Conservation (phyloP, 345 rosid genomes). For the Eucalyptus regnans region DNA sequence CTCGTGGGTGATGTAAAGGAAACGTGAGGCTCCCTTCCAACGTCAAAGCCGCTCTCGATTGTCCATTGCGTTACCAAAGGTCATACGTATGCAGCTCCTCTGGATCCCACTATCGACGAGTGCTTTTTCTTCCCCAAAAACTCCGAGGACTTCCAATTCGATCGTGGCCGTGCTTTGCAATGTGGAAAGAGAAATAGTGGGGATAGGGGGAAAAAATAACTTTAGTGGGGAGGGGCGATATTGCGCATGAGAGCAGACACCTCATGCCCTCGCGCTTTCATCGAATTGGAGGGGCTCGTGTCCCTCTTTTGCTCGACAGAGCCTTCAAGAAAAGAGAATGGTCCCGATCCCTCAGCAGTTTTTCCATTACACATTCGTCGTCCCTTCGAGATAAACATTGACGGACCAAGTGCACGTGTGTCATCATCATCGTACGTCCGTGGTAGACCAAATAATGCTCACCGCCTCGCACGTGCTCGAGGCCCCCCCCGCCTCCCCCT, state of each 20-base stretch:
- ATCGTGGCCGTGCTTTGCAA: neutral
- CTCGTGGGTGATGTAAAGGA: neutral
- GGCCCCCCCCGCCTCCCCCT: neutral
- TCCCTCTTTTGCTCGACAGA: conserved; percentile 26
- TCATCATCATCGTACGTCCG: conserved; percentile 34
- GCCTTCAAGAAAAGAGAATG: conserved; percentile 2
- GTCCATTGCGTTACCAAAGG: neutral
- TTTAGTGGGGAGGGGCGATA: neutral
- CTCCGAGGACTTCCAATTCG: neutral
- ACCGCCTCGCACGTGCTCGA: conserved; percentile 15
- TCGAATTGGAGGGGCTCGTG: conserved; percentile 15
- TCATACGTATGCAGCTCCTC: neutral
- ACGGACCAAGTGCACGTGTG: conserved; percentile 46
- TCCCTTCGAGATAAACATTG: neutral
- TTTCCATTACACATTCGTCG: neutral
- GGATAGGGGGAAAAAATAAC: neutral
- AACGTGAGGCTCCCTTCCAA: neutral
- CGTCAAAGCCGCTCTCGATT: neutral
- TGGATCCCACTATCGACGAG: neutral
- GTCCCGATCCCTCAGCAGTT: conserved; percentile 8
- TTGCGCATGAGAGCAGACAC: conserved; percentile 4
- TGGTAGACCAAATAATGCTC: conserved; percentile 39
- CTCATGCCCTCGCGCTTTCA: neutral
- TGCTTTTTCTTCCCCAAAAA: neutral
- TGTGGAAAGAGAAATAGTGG: neutral